These are phyloP conservation scores for Suillus variegatus DNA, from an alignment of 768 basidiomycete species.

Conservation along the genomic window DNA sequence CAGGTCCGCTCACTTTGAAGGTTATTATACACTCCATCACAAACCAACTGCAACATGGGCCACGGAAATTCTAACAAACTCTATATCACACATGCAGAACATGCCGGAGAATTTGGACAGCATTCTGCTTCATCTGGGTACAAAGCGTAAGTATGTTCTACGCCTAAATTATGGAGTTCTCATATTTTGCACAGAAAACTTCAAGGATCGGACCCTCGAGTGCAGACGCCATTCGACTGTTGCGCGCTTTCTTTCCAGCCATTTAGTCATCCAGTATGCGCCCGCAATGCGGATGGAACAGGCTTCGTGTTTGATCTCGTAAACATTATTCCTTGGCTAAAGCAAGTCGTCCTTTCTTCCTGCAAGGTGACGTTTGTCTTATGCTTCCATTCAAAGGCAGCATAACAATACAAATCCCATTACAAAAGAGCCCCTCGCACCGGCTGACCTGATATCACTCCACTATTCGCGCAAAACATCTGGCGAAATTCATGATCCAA, in stretches of 20 bases:
- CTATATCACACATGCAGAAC: conserved; percentile 89
- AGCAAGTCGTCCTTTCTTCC: conserved; percentile 49
- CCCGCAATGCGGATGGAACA: conserved; percentile 78
- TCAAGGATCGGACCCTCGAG: conserved; percentile 64
- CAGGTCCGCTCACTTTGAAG: not conserved
- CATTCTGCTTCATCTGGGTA: conserved; percentile 80
- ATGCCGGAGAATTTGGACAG: conserved; percentile 76
- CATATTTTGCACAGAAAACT: conserved; percentile 50
- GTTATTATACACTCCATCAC: not conserved
- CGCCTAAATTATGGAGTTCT: conserved; percentile 11
- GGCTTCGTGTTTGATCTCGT: conserved; percentile 85
- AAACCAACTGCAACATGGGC: conserved; percentile 50
- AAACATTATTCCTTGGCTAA: conserved; percentile 94
- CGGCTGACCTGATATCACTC: conserved; percentile 75
- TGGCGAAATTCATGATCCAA: conserved; percentile 91
- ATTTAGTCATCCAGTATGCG: conserved; percentile 86
- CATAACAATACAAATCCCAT: conserved; percentile 81
- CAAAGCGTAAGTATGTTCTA: conserved; percentile 52
- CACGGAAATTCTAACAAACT: conserved; percentile 86
- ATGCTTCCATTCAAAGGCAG: conserved; percentile 48
- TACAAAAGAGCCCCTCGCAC: conserved; percentile 69
- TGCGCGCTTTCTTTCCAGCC: conserved; percentile 91
- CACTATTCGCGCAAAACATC: conserved; percentile 83
- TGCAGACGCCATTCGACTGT: conserved; percentile 83
- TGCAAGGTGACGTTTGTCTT: conserved; percentile 12